phyloP scores from a whole-genome alignment of 2,329 filamentous ascomycete genomes.

The Colletotrichum incanum region DNA sequence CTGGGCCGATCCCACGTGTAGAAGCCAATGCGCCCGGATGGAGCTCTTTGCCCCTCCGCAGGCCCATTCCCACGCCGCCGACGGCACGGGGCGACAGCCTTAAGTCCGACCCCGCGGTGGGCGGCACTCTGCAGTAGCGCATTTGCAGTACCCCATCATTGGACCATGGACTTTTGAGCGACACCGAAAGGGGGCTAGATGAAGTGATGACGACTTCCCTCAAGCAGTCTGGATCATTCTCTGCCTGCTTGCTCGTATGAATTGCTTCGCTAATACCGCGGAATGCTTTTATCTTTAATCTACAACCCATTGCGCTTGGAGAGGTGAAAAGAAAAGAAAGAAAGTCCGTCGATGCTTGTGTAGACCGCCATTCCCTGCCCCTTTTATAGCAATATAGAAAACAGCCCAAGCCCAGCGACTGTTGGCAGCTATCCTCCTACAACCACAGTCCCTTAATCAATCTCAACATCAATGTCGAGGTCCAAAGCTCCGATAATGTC shows the following conservation, averaged over 20 bases:
- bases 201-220: neutral
- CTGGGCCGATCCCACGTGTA: constrained; percentile 22
- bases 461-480: constrained; percentile 92
- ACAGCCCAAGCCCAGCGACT: neutral
- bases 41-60: constrained; percentile 5
- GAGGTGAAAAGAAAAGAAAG: neutral
- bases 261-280: constrained; percentile 28
- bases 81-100: neutral
- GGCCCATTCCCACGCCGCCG: neutral
- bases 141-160: neutral
- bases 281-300: constrained; percentile 13
- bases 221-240: neutral
- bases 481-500: constrained; percentile 93
- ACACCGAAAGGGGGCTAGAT: neutral
- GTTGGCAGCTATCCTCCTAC: too few relatives aligned
- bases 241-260: neutral
- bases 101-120: constrained; percentile 24
- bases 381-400: constrained; percentile 6
- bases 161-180: neutral
- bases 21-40: constrained; percentile 14
- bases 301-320: constrained; percentile 22
- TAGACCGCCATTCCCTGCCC: constrained; percentile 1
- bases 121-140: constrained; percentile 11
- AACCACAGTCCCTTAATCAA: constrained; percentile 63
- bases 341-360: neutral